phyloP scores from a whole-genome alignment of 1,284 basidiomycete species.

The Heterobasidion parviporum region DNA sequence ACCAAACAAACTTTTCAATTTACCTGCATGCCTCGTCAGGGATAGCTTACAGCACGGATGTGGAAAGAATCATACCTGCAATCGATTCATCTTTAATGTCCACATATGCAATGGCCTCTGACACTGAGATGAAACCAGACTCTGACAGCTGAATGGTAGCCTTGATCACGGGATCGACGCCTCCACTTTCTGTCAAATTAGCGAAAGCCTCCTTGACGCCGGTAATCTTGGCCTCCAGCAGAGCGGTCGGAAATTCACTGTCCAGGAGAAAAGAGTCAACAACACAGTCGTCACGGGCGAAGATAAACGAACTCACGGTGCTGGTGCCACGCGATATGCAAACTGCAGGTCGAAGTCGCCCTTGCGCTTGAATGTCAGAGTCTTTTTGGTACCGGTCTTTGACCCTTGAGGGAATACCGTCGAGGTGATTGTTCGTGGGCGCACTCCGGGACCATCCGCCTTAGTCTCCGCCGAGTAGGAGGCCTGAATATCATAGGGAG shows the following conservation, averaged over 20 bases:
- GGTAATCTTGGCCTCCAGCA: slow-evolving; percentile 61
- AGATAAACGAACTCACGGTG: slow-evolving; percentile 37
- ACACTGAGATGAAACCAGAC: slow-evolving; percentile 75
- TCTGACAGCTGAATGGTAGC: slow-evolving; percentile 76
- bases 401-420: slow-evolving; percentile 71
- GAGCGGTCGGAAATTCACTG: slow-evolving; percentile 59
- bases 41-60: neutral
- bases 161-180: slow-evolving; percentile 69
- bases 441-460: slow-evolving; percentile 24
- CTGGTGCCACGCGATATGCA: slow-evolving; percentile 55
- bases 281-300: neutral
- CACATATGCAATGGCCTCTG: slow-evolving; percentile 65
- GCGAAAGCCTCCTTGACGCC: slow-evolving; percentile 63
- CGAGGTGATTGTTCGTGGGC: slow-evolving; percentile 63
- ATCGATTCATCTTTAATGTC: slow-evolving; percentile 75
- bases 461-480: slow-evolving; percentile 64
- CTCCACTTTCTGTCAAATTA: slow-evolving; percentile 70
- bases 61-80: slow-evolving; percentile 37
- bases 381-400: slow-evolving; percentile 75
- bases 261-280: neutral
- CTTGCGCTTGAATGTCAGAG: slow-evolving; percentile 72
- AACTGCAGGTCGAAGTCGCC: slow-evolving; percentile 72
- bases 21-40: slow-evolving; percentile 36
- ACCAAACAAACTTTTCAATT: slow-evolving; percentile 81
- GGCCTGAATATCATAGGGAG: slow-evolving; percentile 65